phyloP scores from a whole-genome alignment of 371 early-diverging fungal genomes.

The Chytridium lagenaria region DNA sequence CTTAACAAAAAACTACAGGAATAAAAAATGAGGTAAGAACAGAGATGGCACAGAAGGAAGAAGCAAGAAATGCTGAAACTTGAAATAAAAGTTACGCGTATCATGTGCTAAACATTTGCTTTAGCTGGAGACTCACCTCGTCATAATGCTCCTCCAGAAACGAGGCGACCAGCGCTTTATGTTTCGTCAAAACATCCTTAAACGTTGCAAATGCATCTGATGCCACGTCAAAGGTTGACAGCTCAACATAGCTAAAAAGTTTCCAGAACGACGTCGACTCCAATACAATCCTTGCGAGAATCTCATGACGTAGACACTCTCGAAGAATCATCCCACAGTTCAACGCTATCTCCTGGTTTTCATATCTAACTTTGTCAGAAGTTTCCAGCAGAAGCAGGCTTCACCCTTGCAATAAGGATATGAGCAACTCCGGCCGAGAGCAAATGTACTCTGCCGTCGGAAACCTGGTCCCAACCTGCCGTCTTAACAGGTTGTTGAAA shows the following conservation, averaged over 20 bases:
- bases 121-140: slow-evolving; percentile 60
- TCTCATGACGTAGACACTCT: slow-evolving; percentile 94
- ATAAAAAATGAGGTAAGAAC: not conserved
- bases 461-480: slow-evolving; percentile 92
- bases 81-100: no score
- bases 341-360: slow-evolving; percentile 92
- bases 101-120: no score
- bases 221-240: slow-evolving; percentile 96
- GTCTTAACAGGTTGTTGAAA: slow-evolving; percentile 92
- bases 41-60: not conserved
- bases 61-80: no score
- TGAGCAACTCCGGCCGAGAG: slow-evolving; percentile 75
- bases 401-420: slow-evolving; percentile 81
- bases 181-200: slow-evolving; percentile 95
- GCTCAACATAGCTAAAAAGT: slow-evolving; percentile 94
- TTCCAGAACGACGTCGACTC: slow-evolving; percentile 86
- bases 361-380: slow-evolving; percentile 66
- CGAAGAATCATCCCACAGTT: slow-evolving; percentile 97
- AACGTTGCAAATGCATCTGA: slow-evolving; percentile 98
- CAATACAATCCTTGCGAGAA: slow-evolving; percentile 83
- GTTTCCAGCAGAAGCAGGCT: slow-evolving; percentile 23
- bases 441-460: slow-evolving; percentile 96
- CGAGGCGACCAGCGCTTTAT: slow-evolving; percentile 88
- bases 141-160: slow-evolving; percentile 92
- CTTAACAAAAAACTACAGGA: slow-evolving; percentile 80